These are phyloP conservation scores for Calonectria leucothoes DNA, from an alignment of 2,329 filamentous ascomycete genomes.

Conservation along the genomic window DNA sequence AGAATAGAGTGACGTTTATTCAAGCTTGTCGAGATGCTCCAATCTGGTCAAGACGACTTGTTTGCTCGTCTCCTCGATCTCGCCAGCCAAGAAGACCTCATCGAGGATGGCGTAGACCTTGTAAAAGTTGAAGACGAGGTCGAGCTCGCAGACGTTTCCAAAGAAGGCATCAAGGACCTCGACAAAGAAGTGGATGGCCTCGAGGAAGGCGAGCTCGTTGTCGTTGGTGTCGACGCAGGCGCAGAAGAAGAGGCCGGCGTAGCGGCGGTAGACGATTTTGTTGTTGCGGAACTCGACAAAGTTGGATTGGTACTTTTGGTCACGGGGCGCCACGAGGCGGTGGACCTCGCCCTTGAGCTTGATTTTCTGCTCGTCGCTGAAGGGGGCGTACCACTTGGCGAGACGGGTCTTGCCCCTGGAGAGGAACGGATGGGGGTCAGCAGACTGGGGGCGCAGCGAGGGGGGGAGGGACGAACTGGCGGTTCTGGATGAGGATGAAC, in stretches of 20 bases:
- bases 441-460: not conserved
- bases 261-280: conserved; percentile 97
- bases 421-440: not conserved
- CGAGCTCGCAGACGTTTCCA: conserved; percentile 98
- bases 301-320: conserved; percentile 99
- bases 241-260: conserved; percentile 98
- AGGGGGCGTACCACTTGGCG: conserved; percentile 99
- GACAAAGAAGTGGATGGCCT: conserved; percentile 99
- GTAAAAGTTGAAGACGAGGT: conserved; percentile 86
- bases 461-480: conserved; percentile 69
- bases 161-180: conserved; percentile 99
- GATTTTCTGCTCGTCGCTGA: conserved; percentile 98
- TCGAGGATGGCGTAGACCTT: conserved; percentile 98
- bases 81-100: conserved; percentile 96
- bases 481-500: conserved; percentile 90
- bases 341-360: conserved; percentile 99
- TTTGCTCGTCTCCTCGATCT: conserved; percentile 99
- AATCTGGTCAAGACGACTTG: conserved; percentile 94
- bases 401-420: conserved; percentile 94
- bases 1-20: conserved; percentile 61
- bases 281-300: conserved; percentile 97
- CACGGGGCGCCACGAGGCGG: conserved; percentile 94
- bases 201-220: conserved; percentile 95
- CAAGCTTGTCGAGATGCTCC: conserved; percentile 96
- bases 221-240: conserved; percentile 99